Conservation (phyloP, 2,329 filamentous ascomycete genomes). For the Phoma sp. region DNA sequence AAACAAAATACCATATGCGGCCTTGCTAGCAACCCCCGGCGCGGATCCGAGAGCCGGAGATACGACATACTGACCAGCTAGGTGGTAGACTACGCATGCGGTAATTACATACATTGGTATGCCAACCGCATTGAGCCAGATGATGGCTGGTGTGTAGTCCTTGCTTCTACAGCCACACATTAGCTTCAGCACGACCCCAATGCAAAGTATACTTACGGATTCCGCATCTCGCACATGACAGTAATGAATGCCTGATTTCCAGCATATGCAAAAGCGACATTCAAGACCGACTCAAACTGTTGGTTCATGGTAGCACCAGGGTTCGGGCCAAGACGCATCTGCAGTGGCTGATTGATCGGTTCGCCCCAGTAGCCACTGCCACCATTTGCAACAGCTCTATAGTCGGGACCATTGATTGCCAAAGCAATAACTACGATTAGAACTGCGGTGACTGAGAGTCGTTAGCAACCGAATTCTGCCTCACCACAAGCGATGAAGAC, state of each 20-base stretch:
- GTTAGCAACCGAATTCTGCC: background rate
- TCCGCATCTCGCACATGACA: conserved; percentile 68
- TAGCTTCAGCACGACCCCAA: conserved; percentile 37
- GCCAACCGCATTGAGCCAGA: conserved; percentile 39
- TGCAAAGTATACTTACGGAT: conserved; percentile 51
- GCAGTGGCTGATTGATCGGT: conserved; percentile 6
- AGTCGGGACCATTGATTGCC: conserved; percentile 11
- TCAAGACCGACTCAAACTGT: conserved; percentile 41
- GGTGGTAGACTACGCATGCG: too few species aligned
- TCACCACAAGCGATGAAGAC: conserved; percentile 19
- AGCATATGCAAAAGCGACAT: conserved; percentile 68
- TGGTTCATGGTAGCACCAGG: conserved; percentile 10
- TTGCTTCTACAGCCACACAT: background rate
- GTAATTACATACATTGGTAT: background rate
- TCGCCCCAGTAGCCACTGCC: conserved; percentile 12
- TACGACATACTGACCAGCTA: too few species aligned
- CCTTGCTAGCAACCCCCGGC: too few species aligned
- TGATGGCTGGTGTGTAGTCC: conserved; percentile 13
- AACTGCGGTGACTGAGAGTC: conserved; percentile 47
- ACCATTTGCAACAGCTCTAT: conserved; percentile 4
- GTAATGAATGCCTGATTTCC: conserved; percentile 66
- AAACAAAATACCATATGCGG: conserved; percentile 60
- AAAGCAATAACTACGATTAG: conserved; percentile 8
- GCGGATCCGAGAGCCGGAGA: too few species aligned
- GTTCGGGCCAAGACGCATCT: conserved; percentile 14